Evolutionary conservation across 768 basidiomycete genomes (phyloP).

Genomic region (Kwoniella mangroviensis): DNA sequence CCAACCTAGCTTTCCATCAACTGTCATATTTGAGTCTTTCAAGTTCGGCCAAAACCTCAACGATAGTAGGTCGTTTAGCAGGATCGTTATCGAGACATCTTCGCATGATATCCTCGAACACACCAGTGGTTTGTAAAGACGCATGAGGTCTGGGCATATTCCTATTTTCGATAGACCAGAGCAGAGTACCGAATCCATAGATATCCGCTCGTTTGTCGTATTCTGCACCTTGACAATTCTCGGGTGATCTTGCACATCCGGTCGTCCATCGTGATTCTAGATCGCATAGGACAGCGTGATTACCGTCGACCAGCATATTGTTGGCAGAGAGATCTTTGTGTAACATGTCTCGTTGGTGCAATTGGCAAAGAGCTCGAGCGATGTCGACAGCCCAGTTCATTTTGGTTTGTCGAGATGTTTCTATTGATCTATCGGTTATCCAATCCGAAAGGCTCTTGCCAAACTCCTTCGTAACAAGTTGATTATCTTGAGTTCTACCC

Average conservation of each 20-base stretch:
- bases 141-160: slow-evolving; percentile 9
- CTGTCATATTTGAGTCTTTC: background rate
- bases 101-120: background rate
- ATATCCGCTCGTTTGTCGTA: slow-evolving; percentile 5
- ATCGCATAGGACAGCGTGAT: background rate
- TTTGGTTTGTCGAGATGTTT: background rate
- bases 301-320: background rate
- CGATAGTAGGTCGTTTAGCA: slow-evolving; percentile 1
- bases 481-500: background rate
- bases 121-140: background rate
- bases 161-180: slow-evolving; percentile 1
- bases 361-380: background rate
- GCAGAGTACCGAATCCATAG: background rate
- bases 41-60: slow-evolving; percentile 1
- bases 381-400: background rate
- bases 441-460: background rate
- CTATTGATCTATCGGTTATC: background rate
- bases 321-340: slow-evolving; percentile 7
- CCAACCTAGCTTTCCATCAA: background rate
- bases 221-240: background rate
- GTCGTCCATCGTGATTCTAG: slow-evolving; percentile 3
- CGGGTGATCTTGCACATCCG: background rate
- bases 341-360: background rate
- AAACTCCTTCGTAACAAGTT: background rate
- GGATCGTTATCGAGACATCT: background rate